A percentile compares a stretch with the other conserved stretches of the same genome.
These are phyloP conservation scores for Penicillium mononematosum DNA, from an alignment of 495 filamentous ascomycete species.

Conservation along the genomic window DNA sequence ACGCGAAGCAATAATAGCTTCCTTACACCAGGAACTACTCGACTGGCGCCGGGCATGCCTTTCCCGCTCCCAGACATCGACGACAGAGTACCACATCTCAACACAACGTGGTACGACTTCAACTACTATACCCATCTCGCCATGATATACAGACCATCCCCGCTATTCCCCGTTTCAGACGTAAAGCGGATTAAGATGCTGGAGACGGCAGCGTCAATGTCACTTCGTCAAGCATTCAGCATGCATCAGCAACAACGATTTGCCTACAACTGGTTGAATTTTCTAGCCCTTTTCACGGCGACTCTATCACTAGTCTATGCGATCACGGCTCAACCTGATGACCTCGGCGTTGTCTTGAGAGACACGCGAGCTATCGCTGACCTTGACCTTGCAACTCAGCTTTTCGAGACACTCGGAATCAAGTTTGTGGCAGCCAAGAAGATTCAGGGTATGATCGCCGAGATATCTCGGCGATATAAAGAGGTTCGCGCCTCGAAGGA, in stretches of 20 bases:
- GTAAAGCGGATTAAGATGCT: slow-evolving; percentile 28
- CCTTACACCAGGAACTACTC: slow-evolving; percentile 35
- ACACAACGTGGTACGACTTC: slow-evolving; percentile 41
- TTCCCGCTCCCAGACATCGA: slow-evolving; percentile 40
- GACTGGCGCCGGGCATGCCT: slow-evolving; percentile 43
- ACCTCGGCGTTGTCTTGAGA: slow-evolving; percentile 21
- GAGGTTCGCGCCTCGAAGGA: background rate
- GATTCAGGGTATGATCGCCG: background rate
- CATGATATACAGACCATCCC: slow-evolving; percentile 41
- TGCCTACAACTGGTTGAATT: slow-evolving; percentile 44
- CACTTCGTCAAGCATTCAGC: slow-evolving; percentile 37
- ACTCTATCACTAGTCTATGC: slow-evolving; percentile 41
- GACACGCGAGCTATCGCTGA: slow-evolving; percentile 31
- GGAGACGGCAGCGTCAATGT: slow-evolving; percentile 35
- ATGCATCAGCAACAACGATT: slow-evolving; percentile 38
- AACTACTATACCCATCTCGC: slow-evolving; percentile 42
- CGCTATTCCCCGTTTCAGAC: slow-evolving; percentile 33
- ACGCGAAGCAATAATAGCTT: slow-evolving; percentile 28
- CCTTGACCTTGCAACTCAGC: slow-evolving; percentile 22
- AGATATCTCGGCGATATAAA: slow-evolving; percentile 1
- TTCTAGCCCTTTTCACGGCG: slow-evolving; percentile 37
- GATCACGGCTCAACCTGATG: slow-evolving; percentile 31
- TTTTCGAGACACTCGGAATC: background rate
- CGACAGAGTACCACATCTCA: slow-evolving; percentile 38
- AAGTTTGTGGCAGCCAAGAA: background rate